A percentile compares a stretch with the other conserved stretches of the same genome.
phyloP scores from a whole-genome alignment of 495 filamentous ascomycete species.

The Halenospora varia region DNA sequence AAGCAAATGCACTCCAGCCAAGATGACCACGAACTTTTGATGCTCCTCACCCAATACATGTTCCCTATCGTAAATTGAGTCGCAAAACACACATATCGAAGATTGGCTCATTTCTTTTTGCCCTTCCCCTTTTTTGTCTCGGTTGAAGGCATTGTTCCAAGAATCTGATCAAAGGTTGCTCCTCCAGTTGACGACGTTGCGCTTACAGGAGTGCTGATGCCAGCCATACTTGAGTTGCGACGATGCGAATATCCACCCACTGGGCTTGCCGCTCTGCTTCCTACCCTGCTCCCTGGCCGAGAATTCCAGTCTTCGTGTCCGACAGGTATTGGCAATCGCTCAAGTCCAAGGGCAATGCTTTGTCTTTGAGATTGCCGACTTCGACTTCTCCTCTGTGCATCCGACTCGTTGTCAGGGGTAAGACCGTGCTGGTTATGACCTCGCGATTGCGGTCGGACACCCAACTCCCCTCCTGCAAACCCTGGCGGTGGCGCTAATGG shows the following conservation, averaged over 20 bases:
- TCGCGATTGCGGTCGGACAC: slow-evolving; percentile 9
- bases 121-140: slow-evolving; percentile 42
- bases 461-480: slow-evolving; percentile 17
- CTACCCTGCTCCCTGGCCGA: neutral
- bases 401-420: too few relatives aligned
- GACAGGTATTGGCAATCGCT: slow-evolving; percentile 15
- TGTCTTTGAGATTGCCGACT: slow-evolving; percentile 11
- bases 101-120: slow-evolving; percentile 18
- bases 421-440: neutral
- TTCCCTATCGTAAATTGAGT: too few relatives aligned
- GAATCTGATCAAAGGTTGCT: slow-evolving; percentile 63
- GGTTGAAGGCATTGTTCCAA: slow-evolving; percentile 47
- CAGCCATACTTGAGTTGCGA: neutral
- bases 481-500: slow-evolving; percentile 22
- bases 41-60: too few relatives aligned
- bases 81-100: too few relatives aligned
- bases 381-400: neutral
- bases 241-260: neutral
- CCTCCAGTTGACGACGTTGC: slow-evolving; percentile 23
- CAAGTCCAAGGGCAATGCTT: slow-evolving; percentile 22
- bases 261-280: slow-evolving; percentile 1
- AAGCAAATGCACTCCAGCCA: too few relatives aligned
- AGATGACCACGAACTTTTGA: too few relatives aligned
- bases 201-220: neutral
- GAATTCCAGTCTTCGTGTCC: neutral